These are phyloP conservation scores for Pseudocercospora musae DNA, from an alignment of 2,329 filamentous ascomycete species.

Conservation along the genomic window DNA sequence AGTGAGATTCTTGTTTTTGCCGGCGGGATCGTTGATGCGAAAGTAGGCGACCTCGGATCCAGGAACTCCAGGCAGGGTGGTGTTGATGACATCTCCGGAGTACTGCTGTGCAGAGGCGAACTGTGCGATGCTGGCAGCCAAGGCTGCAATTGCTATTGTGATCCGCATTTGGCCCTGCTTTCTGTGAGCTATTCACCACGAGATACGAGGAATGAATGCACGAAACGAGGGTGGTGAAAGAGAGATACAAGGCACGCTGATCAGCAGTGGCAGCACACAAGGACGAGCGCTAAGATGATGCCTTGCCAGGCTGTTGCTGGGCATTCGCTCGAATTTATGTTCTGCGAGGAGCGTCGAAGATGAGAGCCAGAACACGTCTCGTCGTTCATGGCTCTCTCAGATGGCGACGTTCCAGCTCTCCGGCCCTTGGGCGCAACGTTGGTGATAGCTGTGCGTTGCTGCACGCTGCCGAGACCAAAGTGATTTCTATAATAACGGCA, in stretches of 20 bases:
- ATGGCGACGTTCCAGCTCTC: not conserved
- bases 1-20: slow-evolving; percentile 31
- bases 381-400: not conserved
- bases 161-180: slow-evolving; percentile 11
- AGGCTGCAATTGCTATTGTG: slow-evolving; percentile 10
- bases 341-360: not conserved
- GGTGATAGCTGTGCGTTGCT: not conserved
- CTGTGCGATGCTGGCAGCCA: slow-evolving; percentile 12
- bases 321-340: not conserved
- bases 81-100: slow-evolving; percentile 33
- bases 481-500: too few species aligned
- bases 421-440: not conserved
- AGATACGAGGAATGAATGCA: not conserved
- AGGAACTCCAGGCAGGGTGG: slow-evolving; percentile 31
- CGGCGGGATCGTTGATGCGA: slow-evolving; percentile 31
- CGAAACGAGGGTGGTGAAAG: not conserved
- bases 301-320: not conserved
- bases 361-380: not conserved
- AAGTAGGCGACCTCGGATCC: slow-evolving; percentile 37
- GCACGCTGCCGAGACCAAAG: not conserved
- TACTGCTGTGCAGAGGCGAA: slow-evolving; percentile 31
- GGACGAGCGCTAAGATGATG: not conserved
- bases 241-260: not conserved
- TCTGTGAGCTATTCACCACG: not conserved
- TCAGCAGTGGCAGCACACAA: not conserved